Evolutionary conservation across 1,284 basidiomycete genomes (phyloP), one percentile per base, ranked within the genome.

Genomic region (Leccinum pallidistipes): DNA sequence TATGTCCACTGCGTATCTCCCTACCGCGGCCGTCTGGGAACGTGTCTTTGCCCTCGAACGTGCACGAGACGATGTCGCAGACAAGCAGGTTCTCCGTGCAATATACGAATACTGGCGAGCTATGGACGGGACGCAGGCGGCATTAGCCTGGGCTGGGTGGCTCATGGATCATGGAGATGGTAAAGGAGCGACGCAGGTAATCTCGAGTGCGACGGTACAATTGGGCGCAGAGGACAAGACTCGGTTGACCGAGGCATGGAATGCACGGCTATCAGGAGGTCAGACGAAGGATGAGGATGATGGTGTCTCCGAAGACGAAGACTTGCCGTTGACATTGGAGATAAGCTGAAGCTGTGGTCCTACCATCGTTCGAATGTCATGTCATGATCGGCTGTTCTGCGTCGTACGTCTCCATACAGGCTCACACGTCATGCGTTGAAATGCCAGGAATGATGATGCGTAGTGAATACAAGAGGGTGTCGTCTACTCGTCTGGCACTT

Each of bases 401-500:
- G 38, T 40, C n/a, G n/a, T 18, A 18, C n/a, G 40, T 10, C 38
- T 40, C 32, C 32, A 11, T 34, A 34, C 40, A 24, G 47, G 47
- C 21, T 49, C 24, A 27, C 21, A 47, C 10, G 45, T 56, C 31
- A 49, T 29, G 54, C 9, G 31, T 11, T 55, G 58, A 56, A 27
- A 57, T 68, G 63, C 54, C 58, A 58, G 45, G 29, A 38, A 52
- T 62, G 55, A 56, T 56, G 53, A 67, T 68, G 64, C 50, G 55
- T 52, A 57, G 65, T 60, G 65, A 66, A 65, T 71, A 71, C 73
- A 65, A 16, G 38, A 47, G 53, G 27, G 16, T 51, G 63, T 69
- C 65, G 64, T 81, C 82, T 94, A 97, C 88, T 96, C 94, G 69
- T 94, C 92, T 66, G 95, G 95, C 67, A 96, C 87, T 81, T 96